phyloP scores from a whole-genome alignment of 768 basidiomycete genomes.

The Suillus tomentosus region DNA sequence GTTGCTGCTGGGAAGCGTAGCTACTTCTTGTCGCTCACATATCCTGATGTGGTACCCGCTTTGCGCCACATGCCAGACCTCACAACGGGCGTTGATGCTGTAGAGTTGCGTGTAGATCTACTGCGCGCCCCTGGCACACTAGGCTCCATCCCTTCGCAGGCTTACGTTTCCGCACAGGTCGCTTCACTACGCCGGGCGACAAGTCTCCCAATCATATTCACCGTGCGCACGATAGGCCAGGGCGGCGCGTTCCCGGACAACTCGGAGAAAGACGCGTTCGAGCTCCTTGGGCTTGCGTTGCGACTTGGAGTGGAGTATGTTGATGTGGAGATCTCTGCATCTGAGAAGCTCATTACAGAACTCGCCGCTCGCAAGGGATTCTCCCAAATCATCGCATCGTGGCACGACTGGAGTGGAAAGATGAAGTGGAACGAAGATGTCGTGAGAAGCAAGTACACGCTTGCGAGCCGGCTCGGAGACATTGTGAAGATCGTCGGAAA shows the following conservation, averaged over 20 bases:
- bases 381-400: constrained; percentile 87
- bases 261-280: constrained; percentile 68
- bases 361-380: constrained; percentile 64
- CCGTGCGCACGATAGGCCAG: constrained; percentile 84
- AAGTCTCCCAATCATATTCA: constrained; percentile 87
- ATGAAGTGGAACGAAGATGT: constrained; percentile 76
- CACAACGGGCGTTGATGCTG: constrained; percentile 82
- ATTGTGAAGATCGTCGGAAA: constrained; percentile 93
- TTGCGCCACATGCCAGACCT: constrained; percentile 71
- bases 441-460: constrained; percentile 68
- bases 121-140: constrained; percentile 56
- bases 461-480: constrained; percentile 73
- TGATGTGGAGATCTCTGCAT: constrained; percentile 85
- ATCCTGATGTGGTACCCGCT: constrained; percentile 79
- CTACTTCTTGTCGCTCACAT: constrained; percentile 92
- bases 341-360: constrained; percentile 59
- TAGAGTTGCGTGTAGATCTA: constrained; percentile 94
- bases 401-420: constrained; percentile 90
- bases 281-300: constrained; percentile 76
- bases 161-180: constrained; percentile 82
- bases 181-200: constrained; percentile 75
- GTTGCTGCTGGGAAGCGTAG: constrained; percentile 61
- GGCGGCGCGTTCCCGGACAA: constrained; percentile 91
- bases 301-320: constrained; percentile 89
- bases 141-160: constrained; percentile 59